Evolutionary conservation across 2,329 filamentous ascomycete genomes (phyloP).

Genomic region (Arthroderma uncinatum): DNA sequence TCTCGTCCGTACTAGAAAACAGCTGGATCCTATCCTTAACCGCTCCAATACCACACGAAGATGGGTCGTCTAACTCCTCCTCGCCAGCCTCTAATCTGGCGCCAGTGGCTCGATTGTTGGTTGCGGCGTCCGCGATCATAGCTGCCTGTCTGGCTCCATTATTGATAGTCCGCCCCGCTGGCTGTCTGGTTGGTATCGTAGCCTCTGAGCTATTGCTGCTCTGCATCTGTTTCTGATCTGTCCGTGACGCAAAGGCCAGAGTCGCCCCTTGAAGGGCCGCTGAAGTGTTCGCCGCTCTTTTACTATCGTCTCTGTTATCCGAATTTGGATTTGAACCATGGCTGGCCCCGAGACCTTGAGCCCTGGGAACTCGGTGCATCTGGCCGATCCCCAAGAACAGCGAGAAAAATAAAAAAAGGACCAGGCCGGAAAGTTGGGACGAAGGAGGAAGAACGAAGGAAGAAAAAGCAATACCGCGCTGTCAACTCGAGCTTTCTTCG

Average conservation of each 20-base stretch:
- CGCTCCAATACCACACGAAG: constrained; percentile 18
- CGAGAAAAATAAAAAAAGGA: not conserved
- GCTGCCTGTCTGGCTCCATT: constrained; percentile 16
- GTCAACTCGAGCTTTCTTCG: not conserved
- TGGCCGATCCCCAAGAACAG: not conserved
- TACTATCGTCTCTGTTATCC: not conserved
- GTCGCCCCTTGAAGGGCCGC: constrained; percentile 29
- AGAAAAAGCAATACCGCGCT: not conserved
- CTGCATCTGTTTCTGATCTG: not conserved
- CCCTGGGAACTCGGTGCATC: constrained; percentile 3
- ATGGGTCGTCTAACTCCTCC: not conserved
- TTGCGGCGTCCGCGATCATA: constrained; percentile 11
- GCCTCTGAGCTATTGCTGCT: not conserved
- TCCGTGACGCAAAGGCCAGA: constrained; percentile 24
- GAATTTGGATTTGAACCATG: constrained; percentile 3
- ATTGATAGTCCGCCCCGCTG: constrained; percentile 12
- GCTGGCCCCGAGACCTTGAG: not conserved
- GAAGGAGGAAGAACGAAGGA: not conserved
- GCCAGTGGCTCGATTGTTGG: not conserved
- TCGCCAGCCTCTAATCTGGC: not conserved
- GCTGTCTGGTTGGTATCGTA: constrained; percentile 13
- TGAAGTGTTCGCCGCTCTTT: constrained; percentile 6
- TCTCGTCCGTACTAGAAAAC: constrained; percentile 18
- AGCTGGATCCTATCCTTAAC: constrained; percentile 31
- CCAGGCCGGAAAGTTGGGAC: not conserved